These are phyloP conservation scores for Uronychia setigera DNA, from an alignment of 73 alveolate species.

Conservation along the genomic window DNA sequence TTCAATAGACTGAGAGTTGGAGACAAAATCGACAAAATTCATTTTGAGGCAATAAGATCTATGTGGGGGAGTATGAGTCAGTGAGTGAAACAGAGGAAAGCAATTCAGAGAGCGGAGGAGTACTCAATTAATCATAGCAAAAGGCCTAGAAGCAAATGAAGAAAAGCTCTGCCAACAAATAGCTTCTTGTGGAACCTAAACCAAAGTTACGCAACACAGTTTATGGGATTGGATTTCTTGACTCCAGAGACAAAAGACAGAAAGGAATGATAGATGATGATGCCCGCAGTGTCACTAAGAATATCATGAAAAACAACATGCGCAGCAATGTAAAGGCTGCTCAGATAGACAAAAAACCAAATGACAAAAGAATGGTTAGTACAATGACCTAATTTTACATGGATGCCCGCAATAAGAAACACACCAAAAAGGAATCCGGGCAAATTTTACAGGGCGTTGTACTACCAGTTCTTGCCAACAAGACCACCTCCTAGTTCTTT, in stretches of 20 bases:
- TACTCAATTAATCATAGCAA: neutral
- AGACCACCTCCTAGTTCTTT: neutral
- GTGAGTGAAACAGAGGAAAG: neutral
- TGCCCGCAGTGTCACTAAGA: neutral
- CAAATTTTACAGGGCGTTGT: neutral
- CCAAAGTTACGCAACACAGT: neutral
- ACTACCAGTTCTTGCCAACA: neutral
- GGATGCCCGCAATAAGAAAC: neutral
- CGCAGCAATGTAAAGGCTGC: neutral
- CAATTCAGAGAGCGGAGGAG: neutral
- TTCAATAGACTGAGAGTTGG: no score
- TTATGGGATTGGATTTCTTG: neutral
- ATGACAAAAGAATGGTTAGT: neutral
- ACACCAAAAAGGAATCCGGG: neutral
- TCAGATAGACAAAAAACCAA: neutral
- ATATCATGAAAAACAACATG: neutral
- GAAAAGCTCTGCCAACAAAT: neutral
- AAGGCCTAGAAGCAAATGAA: no score
- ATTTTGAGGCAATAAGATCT: neutral
- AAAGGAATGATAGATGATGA: neutral
- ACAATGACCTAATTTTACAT: neutral
- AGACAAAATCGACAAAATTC: no score
- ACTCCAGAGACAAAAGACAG: neutral
- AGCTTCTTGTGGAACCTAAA: neutral
- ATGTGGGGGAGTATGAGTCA: neutral